A percentile compares a stretch with the other conserved stretches of the same genome.
These are phyloP conservation scores for Phaeosphaeriaceae sp. DNA, from an alignment of 2,329 filamentous ascomycete genomes.

Conservation along the genomic window DNA sequence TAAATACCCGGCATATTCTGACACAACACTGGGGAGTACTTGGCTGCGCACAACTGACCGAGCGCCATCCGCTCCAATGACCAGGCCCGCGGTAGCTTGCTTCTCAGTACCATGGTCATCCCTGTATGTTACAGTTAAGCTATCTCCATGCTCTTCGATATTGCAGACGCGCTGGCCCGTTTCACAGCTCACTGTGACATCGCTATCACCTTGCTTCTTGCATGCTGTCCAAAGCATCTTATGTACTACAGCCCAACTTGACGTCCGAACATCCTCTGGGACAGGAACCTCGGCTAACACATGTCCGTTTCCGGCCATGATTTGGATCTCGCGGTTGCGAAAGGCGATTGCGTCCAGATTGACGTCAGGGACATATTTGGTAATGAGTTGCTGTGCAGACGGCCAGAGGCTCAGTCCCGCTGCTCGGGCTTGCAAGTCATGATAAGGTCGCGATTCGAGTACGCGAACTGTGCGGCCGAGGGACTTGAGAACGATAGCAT, in stretches of 20 bases:
- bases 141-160: slow-evolving; percentile 9
- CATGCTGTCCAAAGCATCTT: slow-evolving; percentile 14
- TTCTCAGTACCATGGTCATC: background rate
- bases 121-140: slow-evolving; percentile 6
- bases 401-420: slow-evolving; percentile 24
- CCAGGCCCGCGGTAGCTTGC: slow-evolving; percentile 8
- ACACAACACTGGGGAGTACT: slow-evolving; percentile 13
- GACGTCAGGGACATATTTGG: slow-evolving; percentile 10
- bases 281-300: slow-evolving; percentile 8
- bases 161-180: slow-evolving; percentile 8
- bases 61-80: slow-evolving; percentile 28
- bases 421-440: slow-evolving; percentile 18
- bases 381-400: slow-evolving; percentile 17
- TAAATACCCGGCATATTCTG: slow-evolving; percentile 25
- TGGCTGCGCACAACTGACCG: slow-evolving; percentile 15
- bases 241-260: slow-evolving; percentile 24
- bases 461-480: slow-evolving; percentile 20
- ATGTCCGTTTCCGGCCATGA: slow-evolving; percentile 14
- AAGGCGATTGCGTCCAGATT: slow-evolving; percentile 13
- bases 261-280: slow-evolving; percentile 11
- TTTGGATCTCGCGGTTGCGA: slow-evolving; percentile 12
- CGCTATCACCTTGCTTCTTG: slow-evolving; percentile 1
- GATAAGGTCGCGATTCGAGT: slow-evolving; percentile 15
- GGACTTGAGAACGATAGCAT: slow-evolving; percentile 23
- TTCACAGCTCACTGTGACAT: slow-evolving; percentile 4